Conservation (phyloP, 2,329 filamentous ascomycete species). For the Penicillium griseofulvum region DNA sequence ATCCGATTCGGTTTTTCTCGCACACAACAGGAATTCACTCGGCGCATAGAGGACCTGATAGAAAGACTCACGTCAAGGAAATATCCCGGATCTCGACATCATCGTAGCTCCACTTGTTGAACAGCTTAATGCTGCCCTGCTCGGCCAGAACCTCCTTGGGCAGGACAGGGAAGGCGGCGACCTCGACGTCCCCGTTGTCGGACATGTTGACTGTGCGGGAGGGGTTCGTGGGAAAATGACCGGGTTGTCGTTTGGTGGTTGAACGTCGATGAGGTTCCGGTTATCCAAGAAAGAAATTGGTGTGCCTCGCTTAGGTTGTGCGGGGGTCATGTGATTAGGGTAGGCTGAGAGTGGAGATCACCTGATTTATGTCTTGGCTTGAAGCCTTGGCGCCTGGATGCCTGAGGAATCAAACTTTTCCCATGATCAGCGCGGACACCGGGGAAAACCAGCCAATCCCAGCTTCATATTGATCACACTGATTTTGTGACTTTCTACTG, state of each 20-base stretch:
- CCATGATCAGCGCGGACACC: neutral
- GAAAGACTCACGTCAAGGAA: conserved; percentile 85
- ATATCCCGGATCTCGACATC: conserved; percentile 99
- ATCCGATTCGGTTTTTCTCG: conserved; percentile 16
- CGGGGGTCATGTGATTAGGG: conserved; percentile 34
- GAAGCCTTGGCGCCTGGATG: neutral
- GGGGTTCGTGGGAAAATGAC: conserved; percentile 39
- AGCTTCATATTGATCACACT: neutral
- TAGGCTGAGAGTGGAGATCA: conserved; percentile 9
- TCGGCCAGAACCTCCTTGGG: conserved; percentile 90
- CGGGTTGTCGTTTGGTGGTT: conserved; percentile 42
- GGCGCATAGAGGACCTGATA: conserved; percentile 26
- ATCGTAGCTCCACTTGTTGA: conserved; percentile 98
- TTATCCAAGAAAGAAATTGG: conserved; percentile 38
- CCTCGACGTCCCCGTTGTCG: conserved; percentile 92
- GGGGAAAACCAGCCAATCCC: neutral
- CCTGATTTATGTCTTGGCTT: conserved; percentile 27
- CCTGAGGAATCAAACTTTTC: neutral
- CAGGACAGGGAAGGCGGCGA: conserved; percentile 73
- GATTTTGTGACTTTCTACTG: neutral
- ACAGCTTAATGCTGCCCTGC: conserved; percentile 91
- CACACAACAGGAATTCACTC: conserved; percentile 22
- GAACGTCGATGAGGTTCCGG: conserved; percentile 38
- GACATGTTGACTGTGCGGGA: conserved; percentile 68
- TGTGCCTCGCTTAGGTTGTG: conserved; percentile 44